Percentiles rank a stretch among this genome's conserved stretches.
Conservation (phyloP, 768 basidiomycete genomes). For the Suillus luteus region DNA sequence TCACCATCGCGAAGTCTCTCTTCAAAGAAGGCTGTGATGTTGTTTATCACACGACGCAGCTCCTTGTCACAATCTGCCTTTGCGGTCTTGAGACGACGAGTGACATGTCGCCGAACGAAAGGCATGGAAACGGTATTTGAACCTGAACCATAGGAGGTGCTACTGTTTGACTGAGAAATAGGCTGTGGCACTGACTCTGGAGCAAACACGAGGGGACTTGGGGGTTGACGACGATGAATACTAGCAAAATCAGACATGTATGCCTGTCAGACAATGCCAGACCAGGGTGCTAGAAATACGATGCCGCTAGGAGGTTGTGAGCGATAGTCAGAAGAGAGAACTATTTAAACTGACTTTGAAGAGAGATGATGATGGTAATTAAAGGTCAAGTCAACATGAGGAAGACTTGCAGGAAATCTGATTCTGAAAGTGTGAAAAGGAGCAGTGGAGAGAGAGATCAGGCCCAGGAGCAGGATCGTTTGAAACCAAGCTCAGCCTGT, state of each 20-base stretch:
- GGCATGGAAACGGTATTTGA: conserved; percentile 88
- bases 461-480: conserved; percentile 6
- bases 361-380: conserved; percentile 13
- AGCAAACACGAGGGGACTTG: conserved; percentile 81
- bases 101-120: conserved; percentile 91
- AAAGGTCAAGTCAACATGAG: conserved; percentile 23
- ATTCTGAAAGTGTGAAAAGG: conserved; percentile 15
- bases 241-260: conserved; percentile 52
- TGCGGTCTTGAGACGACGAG: conserved; percentile 87
- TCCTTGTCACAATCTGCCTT: conserved; percentile 98
- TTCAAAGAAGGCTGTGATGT: conserved; percentile 94
- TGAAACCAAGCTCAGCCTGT: conserved; percentile 12
- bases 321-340: background rate
- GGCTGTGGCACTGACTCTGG: conserved; percentile 63
- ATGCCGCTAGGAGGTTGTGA: conserved; percentile 3
- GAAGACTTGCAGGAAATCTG: conserved; percentile 8
- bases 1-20: conserved; percentile 81
- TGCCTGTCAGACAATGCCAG: conserved; percentile 15
- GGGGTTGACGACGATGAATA: conserved; percentile 52
- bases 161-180: conserved; percentile 42
- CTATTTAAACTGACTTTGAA: conserved; percentile 9
- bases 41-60: conserved; percentile 89
- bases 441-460: conserved; percentile 16
- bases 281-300: conserved; percentile 18
- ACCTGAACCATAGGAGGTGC: conserved; percentile 45